A percentile compares a stretch with the other conserved stretches of the same genome.
phyloP scores from a whole-genome alignment of 1,284 basidiomycete species.

The Cryptococcus amylolentus region DNA sequence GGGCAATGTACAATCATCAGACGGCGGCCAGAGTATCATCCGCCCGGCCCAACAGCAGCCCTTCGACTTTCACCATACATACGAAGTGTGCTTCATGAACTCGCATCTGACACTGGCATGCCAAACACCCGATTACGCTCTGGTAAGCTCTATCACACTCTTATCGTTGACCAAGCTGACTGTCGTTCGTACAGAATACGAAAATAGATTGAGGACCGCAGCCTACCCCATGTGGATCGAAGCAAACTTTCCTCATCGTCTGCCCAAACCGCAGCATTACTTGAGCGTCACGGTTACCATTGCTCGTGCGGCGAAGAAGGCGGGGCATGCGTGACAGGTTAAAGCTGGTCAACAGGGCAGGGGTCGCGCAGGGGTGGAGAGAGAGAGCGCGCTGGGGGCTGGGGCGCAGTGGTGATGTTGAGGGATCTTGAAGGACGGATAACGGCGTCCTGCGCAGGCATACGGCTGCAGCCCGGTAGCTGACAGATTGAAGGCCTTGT shows the following conservation, averaged over 20 bases:
- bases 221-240: neutral
- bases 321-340: too few species aligned
- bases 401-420: too few species aligned
- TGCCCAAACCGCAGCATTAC: neutral
- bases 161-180: neutral
- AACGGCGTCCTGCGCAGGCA: too few species aligned
- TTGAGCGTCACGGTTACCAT: neutral
- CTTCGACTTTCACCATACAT: conserved; percentile 1
- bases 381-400: too few species aligned
- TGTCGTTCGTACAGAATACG: neutral
- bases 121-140: neutral
- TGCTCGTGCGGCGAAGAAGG: too few species aligned
- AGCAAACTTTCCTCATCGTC: neutral
- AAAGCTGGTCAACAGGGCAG: too few species aligned
- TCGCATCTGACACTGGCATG: neutral
- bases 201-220: neutral
- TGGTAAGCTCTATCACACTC: neutral
- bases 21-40: neutral
- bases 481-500: too few species aligned
- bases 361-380: too few species aligned
- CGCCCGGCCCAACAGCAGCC: neutral
- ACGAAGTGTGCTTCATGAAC: conserved; percentile 3
- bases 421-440: too few species aligned
- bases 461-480: too few species aligned
- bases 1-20: conserved; percentile 1